phyloP scores from a whole-genome alignment of 2,329 filamentous ascomycete genomes.

The Chrysosporium queenslandicum region DNA sequence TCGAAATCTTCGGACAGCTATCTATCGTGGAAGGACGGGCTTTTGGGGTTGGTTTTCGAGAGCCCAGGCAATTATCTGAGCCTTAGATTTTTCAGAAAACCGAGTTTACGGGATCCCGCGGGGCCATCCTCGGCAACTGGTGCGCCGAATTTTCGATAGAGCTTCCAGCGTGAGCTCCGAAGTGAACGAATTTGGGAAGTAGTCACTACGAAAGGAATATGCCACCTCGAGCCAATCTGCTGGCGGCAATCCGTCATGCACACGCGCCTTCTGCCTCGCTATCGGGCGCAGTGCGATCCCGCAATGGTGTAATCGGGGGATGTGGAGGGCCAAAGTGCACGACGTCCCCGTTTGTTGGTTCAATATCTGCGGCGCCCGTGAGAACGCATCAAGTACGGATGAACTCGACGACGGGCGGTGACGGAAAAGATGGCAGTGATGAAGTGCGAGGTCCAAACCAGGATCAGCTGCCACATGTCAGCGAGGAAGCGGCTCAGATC shows the following conservation, averaged over 20 bases:
- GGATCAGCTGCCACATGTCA: slow-evolving; percentile 49
- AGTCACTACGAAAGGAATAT: neutral
- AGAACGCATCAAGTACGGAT: slow-evolving; percentile 22
- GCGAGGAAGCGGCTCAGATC: slow-evolving; percentile 54
- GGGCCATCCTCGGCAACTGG: neutral
- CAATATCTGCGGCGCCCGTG: slow-evolving; percentile 16
- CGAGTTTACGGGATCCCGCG: no score
- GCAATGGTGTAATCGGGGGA: slow-evolving; percentile 6
- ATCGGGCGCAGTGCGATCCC: neutral
- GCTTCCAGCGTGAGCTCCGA: neutral
- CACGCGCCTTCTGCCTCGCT: slow-evolving; percentile 2
- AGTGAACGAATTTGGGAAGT: neutral
- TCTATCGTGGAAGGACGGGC: no score
- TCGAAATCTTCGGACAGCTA: no score
- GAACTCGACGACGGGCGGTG: slow-evolving; percentile 29
- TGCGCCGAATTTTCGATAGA: neutral
- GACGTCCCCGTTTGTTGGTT: slow-evolving; percentile 26
- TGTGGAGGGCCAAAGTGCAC: slow-evolving; percentile 4
- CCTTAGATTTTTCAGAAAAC: no score
- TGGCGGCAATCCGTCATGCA: slow-evolving; percentile 9
- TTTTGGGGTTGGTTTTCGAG: no score
- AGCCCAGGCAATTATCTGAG: no score
- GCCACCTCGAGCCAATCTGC: slow-evolving; percentile 13
- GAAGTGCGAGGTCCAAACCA: slow-evolving; percentile 39
- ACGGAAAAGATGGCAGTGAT: slow-evolving; percentile 19